Conservation (phyloP, 352 stramenopile species). For the Globisporangium nagaii region DNA sequence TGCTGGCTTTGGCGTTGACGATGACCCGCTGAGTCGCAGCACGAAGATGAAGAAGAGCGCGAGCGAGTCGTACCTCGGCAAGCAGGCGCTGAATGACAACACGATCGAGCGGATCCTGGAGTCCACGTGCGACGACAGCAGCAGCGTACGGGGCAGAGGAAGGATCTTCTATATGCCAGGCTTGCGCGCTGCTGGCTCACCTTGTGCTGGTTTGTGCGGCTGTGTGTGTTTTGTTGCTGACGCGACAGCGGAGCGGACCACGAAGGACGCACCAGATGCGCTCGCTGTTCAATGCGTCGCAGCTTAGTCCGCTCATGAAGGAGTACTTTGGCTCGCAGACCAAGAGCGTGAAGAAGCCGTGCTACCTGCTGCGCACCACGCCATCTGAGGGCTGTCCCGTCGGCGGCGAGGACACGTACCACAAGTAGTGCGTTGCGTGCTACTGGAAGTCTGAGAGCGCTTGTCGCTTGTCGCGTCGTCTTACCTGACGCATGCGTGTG, state of each 20-base stretch:
- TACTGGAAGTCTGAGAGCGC: too few species aligned
- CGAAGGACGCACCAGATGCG: slow-evolving; percentile 62
- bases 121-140: slow-evolving; percentile 1
- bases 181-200: not conserved
- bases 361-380: slow-evolving; percentile 71
- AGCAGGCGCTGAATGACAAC: slow-evolving; percentile 46
- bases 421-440: slow-evolving; percentile 46
- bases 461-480: not conserved
- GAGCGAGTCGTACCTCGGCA: slow-evolving; percentile 52
- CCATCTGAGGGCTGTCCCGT: slow-evolving; percentile 61
- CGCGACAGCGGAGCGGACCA: slow-evolving; percentile 3
- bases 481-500: not conserved
- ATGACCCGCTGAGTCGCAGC: not conserved
- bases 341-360: slow-evolving; percentile 60
- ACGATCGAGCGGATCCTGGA: slow-evolving; percentile 54
- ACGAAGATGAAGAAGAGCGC: slow-evolving; percentile 25
- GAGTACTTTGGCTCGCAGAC: slow-evolving; percentile 58
- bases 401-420: slow-evolving; percentile 78
- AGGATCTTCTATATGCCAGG: too few species aligned
- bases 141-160: slow-evolving; percentile 3
- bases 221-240: too few species aligned
- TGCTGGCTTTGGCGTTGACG: not conserved
- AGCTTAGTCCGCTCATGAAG: slow-evolving; percentile 77
- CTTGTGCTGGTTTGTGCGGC: not conserved
- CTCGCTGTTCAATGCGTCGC: slow-evolving; percentile 70